phyloP scores from a whole-genome alignment of 345 rosid species.

The Corymbia maculata region DNA sequence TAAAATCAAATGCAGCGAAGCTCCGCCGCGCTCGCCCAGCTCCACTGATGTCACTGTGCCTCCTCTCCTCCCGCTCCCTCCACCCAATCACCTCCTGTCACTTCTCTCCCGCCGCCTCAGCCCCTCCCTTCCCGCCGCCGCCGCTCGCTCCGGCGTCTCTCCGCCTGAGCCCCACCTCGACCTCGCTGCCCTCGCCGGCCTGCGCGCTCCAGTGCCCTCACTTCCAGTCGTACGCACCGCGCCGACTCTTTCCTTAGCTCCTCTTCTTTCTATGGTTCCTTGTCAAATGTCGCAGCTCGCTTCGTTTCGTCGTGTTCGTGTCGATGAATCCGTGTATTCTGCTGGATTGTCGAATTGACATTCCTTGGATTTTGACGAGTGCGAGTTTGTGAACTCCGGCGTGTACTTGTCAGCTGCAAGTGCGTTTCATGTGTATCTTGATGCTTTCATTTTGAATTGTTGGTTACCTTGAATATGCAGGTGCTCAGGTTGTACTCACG shows the following conservation, averaged over 20 bases:
- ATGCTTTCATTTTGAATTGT: background rate
- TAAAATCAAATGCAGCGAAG: constrained; percentile 34
- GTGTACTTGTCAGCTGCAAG: background rate
- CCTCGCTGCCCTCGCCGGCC: constrained; percentile 18
- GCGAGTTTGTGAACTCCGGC: background rate
- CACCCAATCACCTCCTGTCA: constrained; percentile 40
- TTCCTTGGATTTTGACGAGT: background rate
- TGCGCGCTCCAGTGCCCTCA: constrained; percentile 81
- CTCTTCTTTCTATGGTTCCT: background rate
- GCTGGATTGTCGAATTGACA: background rate
- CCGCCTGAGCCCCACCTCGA: background rate
- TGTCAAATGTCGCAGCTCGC: background rate
- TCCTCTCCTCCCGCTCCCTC: constrained; percentile 29
- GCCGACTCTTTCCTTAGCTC: background rate
- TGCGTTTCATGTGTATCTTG: background rate
- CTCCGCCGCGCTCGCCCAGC: background rate
- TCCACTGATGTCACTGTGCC: constrained; percentile 28
- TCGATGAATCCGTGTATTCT: background rate
- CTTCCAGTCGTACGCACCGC: constrained; percentile 59
- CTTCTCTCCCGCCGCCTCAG: constrained; percentile 15
- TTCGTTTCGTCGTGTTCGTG: background rate
- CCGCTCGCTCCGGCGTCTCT: background rate
- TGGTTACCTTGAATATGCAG: constrained; percentile 15
- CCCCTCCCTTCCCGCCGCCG: background rate
- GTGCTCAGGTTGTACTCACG: constrained; percentile 94